Evolutionary conservation across 495 filamentous ascomycete species (phyloP).

Genomic region (Aspergillus haitiensis): DNA sequence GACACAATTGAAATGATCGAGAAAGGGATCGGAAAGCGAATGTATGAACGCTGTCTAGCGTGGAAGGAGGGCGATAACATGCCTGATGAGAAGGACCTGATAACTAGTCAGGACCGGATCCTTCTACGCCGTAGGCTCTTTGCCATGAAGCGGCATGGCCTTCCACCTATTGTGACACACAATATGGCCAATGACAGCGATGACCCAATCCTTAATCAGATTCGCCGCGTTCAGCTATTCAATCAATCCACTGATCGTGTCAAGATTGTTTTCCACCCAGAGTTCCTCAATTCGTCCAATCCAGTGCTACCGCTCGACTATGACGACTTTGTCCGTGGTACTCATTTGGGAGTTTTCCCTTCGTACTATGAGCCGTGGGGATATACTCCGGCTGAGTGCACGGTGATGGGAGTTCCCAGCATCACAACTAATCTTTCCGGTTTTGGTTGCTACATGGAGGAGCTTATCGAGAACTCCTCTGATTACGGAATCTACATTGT

Average conservation of each 20-base stretch:
- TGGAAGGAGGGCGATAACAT: conserved; percentile 94
- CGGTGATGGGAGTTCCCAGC: conserved; percentile 97
- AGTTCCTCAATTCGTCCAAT: conserved; percentile 94
- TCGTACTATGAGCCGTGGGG: conserved; percentile 99
- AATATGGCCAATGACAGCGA: conserved; percentile 96
- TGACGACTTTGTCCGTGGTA: conserved; percentile 97
- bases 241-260: conserved; percentile 93
- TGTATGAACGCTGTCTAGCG: conserved; percentile 88
- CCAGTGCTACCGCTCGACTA: conserved; percentile 95
- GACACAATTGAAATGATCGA: conserved; percentile 92
- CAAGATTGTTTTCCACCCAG: conserved; percentile 96
- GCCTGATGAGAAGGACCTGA: conserved; percentile 93
- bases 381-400: conserved; percentile 97
- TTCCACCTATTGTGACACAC: conserved; percentile 98
- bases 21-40: conserved; percentile 81
- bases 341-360: conserved; percentile 90
- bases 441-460: conserved; percentile 99
- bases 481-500: conserved; percentile 99
- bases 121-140: conserved; percentile 89
- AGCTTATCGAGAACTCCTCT: conserved; percentile 94
- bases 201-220: conserved; percentile 94
- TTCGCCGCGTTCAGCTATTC: conserved; percentile 93
- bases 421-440: conserved; percentile 98
- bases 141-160: conserved; percentile 86
- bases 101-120: conserved; percentile 87